These are phyloP conservation scores for Botryobasidium botryosum DNA, from an alignment of 768 basidiomycete genomes.

Conservation along the genomic window DNA sequence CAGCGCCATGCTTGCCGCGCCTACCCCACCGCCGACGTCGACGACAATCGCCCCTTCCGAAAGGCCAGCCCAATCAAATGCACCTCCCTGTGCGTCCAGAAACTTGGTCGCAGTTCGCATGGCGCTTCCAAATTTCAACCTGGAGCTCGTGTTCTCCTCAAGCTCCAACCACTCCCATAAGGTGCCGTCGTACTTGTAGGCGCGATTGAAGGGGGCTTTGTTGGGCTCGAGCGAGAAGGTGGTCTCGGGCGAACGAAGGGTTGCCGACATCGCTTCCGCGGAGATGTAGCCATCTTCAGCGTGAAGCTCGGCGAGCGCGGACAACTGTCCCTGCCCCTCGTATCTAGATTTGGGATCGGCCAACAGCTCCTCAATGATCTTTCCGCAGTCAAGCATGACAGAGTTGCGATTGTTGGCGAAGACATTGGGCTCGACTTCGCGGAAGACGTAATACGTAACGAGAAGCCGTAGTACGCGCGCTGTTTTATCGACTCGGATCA, in stretches of 20 bases:
- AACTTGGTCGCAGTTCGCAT: neutral
- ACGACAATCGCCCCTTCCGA: conserved; percentile 18
- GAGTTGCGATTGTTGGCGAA: conserved; percentile 59
- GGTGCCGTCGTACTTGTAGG: too few species aligned
- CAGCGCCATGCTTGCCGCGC: conserved; percentile 14
- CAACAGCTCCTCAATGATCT: conserved; percentile 32
- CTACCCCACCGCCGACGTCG: conserved; percentile 22
- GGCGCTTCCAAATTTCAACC: neutral
- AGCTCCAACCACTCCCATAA: too few species aligned
- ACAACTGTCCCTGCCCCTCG: conserved; percentile 41
- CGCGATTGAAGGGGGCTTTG: too few species aligned
- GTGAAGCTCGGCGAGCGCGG: conserved; percentile 63
- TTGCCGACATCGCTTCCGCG: conserved; percentile 17
- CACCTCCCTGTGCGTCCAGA: conserved; percentile 5
- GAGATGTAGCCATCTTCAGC: conserved; percentile 56
- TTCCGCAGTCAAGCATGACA: conserved; percentile 51
- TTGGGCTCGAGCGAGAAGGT: too few species aligned
- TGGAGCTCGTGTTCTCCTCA: too few species aligned
- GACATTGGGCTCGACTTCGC: conserved; percentile 50
- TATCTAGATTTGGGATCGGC: conserved; percentile 44
- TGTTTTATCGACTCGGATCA: conserved; percentile 17
- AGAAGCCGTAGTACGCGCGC: conserved; percentile 60
- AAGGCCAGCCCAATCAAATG: conserved; percentile 35
- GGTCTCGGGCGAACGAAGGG: too few species aligned
- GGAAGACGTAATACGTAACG: conserved; percentile 60